These are phyloP conservation scores for Pelargonium citronellum DNA, from an alignment of 441 rosid species.

Conservation along the genomic window DNA sequence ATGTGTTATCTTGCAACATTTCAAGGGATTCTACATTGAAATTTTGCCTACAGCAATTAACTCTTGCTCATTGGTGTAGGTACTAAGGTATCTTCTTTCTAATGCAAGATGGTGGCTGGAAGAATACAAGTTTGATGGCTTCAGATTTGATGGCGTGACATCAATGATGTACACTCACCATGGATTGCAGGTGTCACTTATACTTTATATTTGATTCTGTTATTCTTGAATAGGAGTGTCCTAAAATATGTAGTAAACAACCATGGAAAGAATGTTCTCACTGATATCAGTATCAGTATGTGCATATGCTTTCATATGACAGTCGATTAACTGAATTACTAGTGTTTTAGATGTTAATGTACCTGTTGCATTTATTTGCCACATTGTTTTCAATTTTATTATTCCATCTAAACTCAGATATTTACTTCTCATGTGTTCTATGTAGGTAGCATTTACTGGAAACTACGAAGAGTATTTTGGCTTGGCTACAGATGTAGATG, in stretches of 20 bases:
- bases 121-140: constrained; percentile 92
- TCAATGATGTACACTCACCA: constrained; percentile 99
- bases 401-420: background rate
- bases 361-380: background rate
- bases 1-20: constrained; percentile 23
- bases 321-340: background rate
- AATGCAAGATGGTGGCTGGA: constrained; percentile 99
- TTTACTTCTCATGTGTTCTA: constrained; percentile 19
- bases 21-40: constrained; percentile 6
- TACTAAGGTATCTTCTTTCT: constrained; percentile 78
- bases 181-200: constrained; percentile 63
- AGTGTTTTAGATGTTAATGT: background rate
- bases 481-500: constrained; percentile 84
- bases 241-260: background rate
- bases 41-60: constrained; percentile 10
- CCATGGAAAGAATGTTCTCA: constrained; percentile 1
- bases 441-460: constrained; percentile 81
- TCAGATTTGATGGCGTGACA: constrained; percentile 98
- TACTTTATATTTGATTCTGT: constrained; percentile 3
- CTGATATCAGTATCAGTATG: background rate
- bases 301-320: constrained; percentile 2
- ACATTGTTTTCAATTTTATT: background rate
- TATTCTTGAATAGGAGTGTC: constrained; percentile 6
- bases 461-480: constrained; percentile 92
- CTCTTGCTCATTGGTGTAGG: constrained; percentile 43